Conservation (phyloP, 805 yeast genomes). For the Kuraishia piskuri region DNA sequence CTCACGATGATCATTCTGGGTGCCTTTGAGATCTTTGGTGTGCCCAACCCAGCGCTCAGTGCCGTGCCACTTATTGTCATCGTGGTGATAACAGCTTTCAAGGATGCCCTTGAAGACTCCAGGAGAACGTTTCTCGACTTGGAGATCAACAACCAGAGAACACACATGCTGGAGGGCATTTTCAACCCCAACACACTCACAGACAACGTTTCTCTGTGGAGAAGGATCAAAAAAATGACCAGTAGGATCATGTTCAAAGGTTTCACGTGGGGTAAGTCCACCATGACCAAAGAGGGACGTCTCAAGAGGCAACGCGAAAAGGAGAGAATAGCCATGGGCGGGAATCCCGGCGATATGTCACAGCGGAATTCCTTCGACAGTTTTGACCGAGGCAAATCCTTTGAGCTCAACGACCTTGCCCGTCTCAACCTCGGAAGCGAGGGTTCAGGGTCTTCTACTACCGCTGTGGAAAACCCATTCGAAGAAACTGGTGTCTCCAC, state of each 20-base stretch:
- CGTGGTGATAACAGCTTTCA: conserved; percentile 63
- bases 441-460: conserved; percentile 1
- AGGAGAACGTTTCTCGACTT: conserved; percentile 63
- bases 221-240: conserved; percentile 50
- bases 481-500: conserved; percentile 1
- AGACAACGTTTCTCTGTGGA: conserved; percentile 60
- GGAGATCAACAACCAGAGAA: conserved; percentile 67
- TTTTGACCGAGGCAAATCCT: conserved; percentile 18
- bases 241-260: conserved; percentile 9
- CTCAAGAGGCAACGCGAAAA: conserved; percentile 6
- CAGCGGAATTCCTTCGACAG: conserved; percentile 22
- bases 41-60: conserved; percentile 64
- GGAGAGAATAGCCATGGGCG: conserved; percentile 1
- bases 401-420: conserved; percentile 9
- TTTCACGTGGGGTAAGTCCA: conserved; percentile 5
- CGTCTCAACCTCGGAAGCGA: neutral
- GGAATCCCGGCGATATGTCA: conserved; percentile 12
- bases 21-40: conserved; percentile 71
- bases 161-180: conserved; percentile 52
- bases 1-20: conserved; percentile 73
- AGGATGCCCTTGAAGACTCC: conserved; percentile 78
- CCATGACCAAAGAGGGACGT: conserved; percentile 7
- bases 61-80: conserved; percentile 77
- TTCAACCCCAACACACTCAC: conserved; percentile 53
- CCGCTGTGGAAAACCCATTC: conserved; percentile 5